These are phyloP conservation scores for Sanghuangporus weigelae DNA, from an alignment of 1,284 basidiomycete species.

Conservation along the genomic window DNA sequence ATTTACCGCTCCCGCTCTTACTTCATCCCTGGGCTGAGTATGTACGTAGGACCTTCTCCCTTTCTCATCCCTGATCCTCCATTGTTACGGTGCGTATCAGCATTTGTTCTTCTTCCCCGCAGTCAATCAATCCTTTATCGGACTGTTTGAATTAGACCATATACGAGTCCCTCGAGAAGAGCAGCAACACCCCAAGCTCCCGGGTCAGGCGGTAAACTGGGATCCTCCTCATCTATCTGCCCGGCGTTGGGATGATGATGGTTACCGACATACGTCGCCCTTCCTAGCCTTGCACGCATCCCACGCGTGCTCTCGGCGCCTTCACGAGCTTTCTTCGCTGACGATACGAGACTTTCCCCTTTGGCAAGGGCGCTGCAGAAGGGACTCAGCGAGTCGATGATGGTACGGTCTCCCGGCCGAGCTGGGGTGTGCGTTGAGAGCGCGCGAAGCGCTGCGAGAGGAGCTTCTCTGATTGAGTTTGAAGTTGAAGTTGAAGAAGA, in stretches of 20 bases:
- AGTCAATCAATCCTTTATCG: no score
- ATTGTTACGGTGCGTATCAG: no score
- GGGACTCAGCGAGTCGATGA: constrained; percentile 47
- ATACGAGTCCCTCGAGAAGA: constrained; percentile 33
- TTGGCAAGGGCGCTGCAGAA: constrained; percentile 35
- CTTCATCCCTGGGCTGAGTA: no score
- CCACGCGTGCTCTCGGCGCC: constrained; percentile 44
- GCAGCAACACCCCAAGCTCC: constrained; percentile 48
- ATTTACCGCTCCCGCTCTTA: no score
- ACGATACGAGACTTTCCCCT: constrained; percentile 28
- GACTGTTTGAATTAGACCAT: constrained; percentile 22
- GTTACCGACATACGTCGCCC: constrained; percentile 43
- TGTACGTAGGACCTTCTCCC: no score
- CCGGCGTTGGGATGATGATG: constrained; percentile 18
- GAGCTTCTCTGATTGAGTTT: constrained; percentile 22
- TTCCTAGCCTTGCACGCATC: constrained; percentile 43
- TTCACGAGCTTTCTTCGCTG: constrained; percentile 32
- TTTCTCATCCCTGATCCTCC: no score
- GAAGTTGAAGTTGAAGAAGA: constrained; percentile 13
- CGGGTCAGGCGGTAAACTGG: constrained; percentile 40
- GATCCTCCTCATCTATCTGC: not conserved
- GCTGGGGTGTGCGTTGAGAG: constrained; percentile 45
- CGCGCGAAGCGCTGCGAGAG: constrained; percentile 29
- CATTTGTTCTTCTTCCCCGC: no score
- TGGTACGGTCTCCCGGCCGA: constrained; percentile 46